Evolutionary conservation across 345 rosid genomes (phyloP).

Genomic region (Eutrema heterophyllum): DNA sequence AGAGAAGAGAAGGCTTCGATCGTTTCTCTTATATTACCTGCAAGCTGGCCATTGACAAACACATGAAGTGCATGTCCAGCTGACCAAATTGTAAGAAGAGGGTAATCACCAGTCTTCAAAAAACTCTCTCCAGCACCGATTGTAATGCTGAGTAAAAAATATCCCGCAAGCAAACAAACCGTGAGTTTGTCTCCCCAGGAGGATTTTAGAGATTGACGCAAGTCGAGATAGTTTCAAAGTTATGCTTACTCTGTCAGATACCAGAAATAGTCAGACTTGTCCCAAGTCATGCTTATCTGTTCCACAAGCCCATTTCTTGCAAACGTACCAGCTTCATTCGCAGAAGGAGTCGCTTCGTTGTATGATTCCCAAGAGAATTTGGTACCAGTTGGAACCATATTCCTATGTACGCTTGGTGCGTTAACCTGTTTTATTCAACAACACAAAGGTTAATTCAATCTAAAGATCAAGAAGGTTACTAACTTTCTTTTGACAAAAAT

Average conservation of each 20-base stretch:
- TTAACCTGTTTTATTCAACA: constrained; percentile 34
- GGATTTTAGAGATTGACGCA: neutral
- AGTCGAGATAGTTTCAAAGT: constrained; percentile 1
- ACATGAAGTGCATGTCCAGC: constrained; percentile 83
- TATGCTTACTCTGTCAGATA: constrained; percentile 45
- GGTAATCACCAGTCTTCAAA: constrained; percentile 60
- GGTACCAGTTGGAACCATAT: constrained; percentile 41
- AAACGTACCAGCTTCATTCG: constrained; percentile 37
- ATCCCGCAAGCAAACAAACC: neutral
- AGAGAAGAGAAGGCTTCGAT: neutral
- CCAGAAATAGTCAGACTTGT: constrained; percentile 52
- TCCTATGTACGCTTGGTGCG: constrained; percentile 31
- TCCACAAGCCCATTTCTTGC: constrained; percentile 47
- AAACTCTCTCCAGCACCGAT: constrained; percentile 53
- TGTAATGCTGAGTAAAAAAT: constrained; percentile 43
- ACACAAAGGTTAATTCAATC: neutral
- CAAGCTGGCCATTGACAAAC: constrained; percentile 70
- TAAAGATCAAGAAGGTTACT: neutral
- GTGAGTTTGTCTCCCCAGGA: neutral
- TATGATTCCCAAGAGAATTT: constrained; percentile 53
- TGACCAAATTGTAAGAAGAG: constrained; percentile 55
- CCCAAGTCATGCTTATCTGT: constrained; percentile 57
- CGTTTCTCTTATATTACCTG: constrained; percentile 40
- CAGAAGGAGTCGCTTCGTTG: constrained; percentile 35
- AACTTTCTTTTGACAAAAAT: neutral